phyloP scores from a whole-genome alignment of 1,139 yeast species.

The Starmera stellimalicola region DNA sequence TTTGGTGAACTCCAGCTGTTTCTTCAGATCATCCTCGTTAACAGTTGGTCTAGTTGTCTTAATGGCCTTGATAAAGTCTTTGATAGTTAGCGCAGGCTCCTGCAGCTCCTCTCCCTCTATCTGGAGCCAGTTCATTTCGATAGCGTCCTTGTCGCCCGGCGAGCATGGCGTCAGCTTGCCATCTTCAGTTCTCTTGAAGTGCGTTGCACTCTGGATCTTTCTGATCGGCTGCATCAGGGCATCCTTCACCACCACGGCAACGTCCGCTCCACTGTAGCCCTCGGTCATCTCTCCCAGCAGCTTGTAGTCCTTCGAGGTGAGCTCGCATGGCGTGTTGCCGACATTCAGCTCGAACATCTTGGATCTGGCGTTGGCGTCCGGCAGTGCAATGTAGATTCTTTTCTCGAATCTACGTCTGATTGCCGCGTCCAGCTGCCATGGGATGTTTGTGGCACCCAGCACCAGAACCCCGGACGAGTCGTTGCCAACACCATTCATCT shows the following conservation, averaged over 20 bases:
- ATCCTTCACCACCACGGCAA: constrained; percentile 93
- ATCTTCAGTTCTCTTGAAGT: constrained; percentile 52
- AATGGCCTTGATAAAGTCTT: constrained; percentile 89
- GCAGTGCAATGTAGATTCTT: constrained; percentile 89
- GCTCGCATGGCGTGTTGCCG: constrained; percentile 79
- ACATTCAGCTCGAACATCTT: constrained; percentile 92
- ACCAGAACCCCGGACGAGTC: constrained; percentile 90
- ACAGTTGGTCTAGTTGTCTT: constrained; percentile 93
- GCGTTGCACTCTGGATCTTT: constrained; percentile 93
- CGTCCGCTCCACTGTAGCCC: constrained; percentile 96
- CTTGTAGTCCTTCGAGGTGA: constrained; percentile 65
- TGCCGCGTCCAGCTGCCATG: constrained; percentile 98
- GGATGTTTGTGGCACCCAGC: constrained; percentile 95
- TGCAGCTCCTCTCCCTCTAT: constrained; percentile 79
- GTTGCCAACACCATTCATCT: constrained; percentile 98
- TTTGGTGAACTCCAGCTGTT: constrained; percentile 79
- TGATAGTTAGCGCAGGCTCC: constrained; percentile 84
- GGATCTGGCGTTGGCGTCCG: constrained; percentile 84
- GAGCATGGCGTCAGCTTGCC: constrained; percentile 77
- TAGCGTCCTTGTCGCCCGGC: constrained; percentile 85
- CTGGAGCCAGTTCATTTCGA: constrained; percentile 90
- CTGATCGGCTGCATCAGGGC: constrained; percentile 97
- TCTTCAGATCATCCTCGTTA: constrained; percentile 68
- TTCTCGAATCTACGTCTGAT: constrained; percentile 94
- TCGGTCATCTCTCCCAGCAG: constrained; percentile 88